These are phyloP conservation scores for Isatis tinctoria DNA, from an alignment of 345 rosid species.

Conservation along the genomic window DNA sequence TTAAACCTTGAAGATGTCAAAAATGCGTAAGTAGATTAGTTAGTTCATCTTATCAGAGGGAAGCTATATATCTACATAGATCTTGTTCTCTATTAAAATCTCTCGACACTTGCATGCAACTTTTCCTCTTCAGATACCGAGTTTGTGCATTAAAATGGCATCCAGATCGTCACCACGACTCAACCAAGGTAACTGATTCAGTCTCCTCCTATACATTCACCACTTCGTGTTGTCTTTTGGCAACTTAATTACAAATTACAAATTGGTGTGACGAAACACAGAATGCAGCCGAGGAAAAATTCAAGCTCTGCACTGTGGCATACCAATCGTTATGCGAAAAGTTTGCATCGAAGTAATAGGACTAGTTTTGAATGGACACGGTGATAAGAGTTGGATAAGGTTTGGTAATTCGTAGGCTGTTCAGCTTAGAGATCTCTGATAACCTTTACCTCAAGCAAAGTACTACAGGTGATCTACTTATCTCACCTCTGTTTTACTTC, in stretches of 20 bases:
- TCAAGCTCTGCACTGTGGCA: constrained; percentile 81
- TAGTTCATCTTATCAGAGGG: neutral
- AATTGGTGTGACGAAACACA: constrained; percentile 26
- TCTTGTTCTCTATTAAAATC: neutral
- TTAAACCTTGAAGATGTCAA: constrained; percentile 66
- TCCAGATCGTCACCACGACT: constrained; percentile 85
- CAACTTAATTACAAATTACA: neutral
- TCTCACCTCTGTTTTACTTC: neutral
- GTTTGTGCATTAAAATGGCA: constrained; percentile 85
- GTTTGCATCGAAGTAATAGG: constrained; percentile 41
- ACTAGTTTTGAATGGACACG: neutral
- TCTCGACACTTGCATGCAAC: neutral
- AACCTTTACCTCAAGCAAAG: constrained; percentile 8
- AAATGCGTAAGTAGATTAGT: constrained; percentile 50
- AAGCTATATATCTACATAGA: neutral
- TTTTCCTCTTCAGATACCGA: constrained; percentile 50
- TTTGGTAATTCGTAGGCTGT: too few species aligned
- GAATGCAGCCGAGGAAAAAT: constrained; percentile 77
- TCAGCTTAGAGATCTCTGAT: neutral
- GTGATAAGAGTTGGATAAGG: neutral
- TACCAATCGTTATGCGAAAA: constrained; percentile 69
- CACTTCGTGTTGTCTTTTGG: neutral
- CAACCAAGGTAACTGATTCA: constrained; percentile 57
- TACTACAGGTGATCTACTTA: neutral
- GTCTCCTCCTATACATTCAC: too few species aligned